Base-by-base conservation (phyloP, 371 early-diverging fungal species). In the Cokeromyces recurvatus region DNA sequence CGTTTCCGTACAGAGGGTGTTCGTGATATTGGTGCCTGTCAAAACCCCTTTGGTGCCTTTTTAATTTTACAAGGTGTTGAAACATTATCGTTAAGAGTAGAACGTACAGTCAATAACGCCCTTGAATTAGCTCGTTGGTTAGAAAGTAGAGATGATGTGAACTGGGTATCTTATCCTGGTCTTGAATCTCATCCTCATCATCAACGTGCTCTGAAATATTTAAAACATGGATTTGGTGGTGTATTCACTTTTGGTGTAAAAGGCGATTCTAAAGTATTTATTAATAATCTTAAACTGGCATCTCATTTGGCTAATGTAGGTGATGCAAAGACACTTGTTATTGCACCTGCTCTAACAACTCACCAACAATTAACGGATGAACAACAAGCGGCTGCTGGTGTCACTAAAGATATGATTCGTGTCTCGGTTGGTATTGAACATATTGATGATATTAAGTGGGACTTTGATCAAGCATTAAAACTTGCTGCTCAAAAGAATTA, bases 231-330 rank as follows among this genome's bases (percentile, higher is more conserved):
- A 23, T 92, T 86, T 58, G 94, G 94, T 36, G 89, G 89, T 59
- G 90, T 92, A 4, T 62, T 94, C 46, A 81, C 85, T 22, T 91
- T 94, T 68, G 94, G 92, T 29, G 69, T 87, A 54, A 82, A 83
- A 58, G 91, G 91, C 2, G 57, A 57, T 2, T 40, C 60, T 9
- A 59, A 66, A 41, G 91, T 38, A 31, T 90, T 92, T 55, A 84
- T 94, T 40, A 77, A 88, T 44, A 63, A 56, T 15, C 76, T 92
- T 40, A 73, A 88, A 57, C 75, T 94, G 24, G 84, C 84, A 7
- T 87, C 86, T 24, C 91, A 91, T 59, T 59, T 93, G 32, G 94
- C 92, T 44, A 94, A 94, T 51, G 90, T 94, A 14, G 94, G 94
- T 37, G 94, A 94, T 60, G 84, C 89, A 6, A 82, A 89, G 55